Conservation (phyloP, 176 grass and related monocot genomes). For the Carex scoparia region DNA sequence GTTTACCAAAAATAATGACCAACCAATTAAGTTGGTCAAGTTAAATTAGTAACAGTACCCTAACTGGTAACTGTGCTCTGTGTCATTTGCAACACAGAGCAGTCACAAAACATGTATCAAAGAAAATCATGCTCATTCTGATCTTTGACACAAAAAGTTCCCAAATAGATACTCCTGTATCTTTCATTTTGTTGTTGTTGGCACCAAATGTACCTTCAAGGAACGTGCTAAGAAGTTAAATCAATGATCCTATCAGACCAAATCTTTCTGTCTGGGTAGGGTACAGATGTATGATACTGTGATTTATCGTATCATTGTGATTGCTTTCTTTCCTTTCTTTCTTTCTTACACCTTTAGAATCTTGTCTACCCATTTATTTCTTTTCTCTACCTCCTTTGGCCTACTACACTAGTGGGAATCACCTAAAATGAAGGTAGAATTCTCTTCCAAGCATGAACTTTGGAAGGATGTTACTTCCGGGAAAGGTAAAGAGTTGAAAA, state of each 20-base stretch:
- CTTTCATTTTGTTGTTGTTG: not conserved
- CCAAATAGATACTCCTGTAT: not conserved
- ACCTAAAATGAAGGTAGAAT: not conserved
- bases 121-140: not conserved
- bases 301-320: conserved; percentile 10
- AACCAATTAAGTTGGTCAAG: not conserved
- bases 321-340: not conserved
- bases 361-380: not conserved
- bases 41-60: not conserved
- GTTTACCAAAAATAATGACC: not conserved
- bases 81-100: not conserved
- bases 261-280: conserved; percentile 11
- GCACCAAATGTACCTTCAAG: conserved; percentile 6
- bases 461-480: not conserved
- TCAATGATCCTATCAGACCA: conserved; percentile 15
- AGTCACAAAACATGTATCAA: not conserved
- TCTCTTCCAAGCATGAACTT: conserved; percentile 8
- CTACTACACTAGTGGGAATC: conserved; percentile 9
- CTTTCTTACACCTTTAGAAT: conserved; percentile 18
- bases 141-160: not conserved
- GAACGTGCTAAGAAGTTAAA: conserved; percentile 11
- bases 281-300: not conserved
- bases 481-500: not conserved
- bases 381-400: not conserved
- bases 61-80: not conserved